phyloP scores from a whole-genome alignment of 1,284 basidiomycete species.

The Pseudozyma hubeiensis region DNA sequence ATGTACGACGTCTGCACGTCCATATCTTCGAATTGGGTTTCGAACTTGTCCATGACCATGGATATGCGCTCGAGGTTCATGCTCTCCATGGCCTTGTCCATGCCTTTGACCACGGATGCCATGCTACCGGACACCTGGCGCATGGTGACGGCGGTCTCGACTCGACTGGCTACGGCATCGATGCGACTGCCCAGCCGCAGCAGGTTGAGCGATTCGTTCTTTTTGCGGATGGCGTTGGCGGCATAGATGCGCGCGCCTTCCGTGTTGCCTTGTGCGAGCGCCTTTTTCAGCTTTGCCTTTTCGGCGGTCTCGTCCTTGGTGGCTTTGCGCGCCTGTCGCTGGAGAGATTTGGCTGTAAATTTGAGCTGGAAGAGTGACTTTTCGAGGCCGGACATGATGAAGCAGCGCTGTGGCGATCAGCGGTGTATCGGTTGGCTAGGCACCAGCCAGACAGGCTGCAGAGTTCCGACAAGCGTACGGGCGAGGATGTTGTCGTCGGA shows the following conservation, averaged over 20 bases:
- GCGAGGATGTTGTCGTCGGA: too few relatives aligned
- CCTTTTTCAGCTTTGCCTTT: conserved; percentile 72
- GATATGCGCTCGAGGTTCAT: conserved; percentile 99
- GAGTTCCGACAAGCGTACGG: too few relatives aligned
- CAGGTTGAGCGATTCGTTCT: conserved; percentile 88
- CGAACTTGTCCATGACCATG: conserved; percentile 99
- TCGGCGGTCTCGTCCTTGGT: conserved; percentile 65
- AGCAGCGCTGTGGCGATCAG: background rate
- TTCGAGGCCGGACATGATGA: conserved; percentile 42
- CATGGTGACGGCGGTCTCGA: conserved; percentile 99
- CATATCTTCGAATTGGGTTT: conserved; percentile 93
- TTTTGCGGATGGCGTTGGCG: conserved; percentile 97
- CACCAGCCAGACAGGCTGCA: too few relatives aligned
- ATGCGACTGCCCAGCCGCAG: conserved; percentile 74
- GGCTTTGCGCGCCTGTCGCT: conserved; percentile 66
- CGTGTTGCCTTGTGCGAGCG: conserved; percentile 93
- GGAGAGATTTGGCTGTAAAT: conserved; percentile 68
- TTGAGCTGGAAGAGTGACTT: conserved; percentile 68
- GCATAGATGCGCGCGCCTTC: conserved; percentile 99
- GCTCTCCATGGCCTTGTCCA: conserved; percentile 99
- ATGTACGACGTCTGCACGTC: conserved; percentile 98
- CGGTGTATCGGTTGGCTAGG: too few relatives aligned
- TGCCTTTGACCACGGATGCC: conserved; percentile 94
- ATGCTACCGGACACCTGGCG: conserved; percentile 85
- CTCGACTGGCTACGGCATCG: conserved; percentile 94